Evolutionary conservation across 2,329 filamentous ascomycete genomes (phyloP), one percentile per base, ranked within the genome.

Genomic region (Monilinia fructigena): DNA sequence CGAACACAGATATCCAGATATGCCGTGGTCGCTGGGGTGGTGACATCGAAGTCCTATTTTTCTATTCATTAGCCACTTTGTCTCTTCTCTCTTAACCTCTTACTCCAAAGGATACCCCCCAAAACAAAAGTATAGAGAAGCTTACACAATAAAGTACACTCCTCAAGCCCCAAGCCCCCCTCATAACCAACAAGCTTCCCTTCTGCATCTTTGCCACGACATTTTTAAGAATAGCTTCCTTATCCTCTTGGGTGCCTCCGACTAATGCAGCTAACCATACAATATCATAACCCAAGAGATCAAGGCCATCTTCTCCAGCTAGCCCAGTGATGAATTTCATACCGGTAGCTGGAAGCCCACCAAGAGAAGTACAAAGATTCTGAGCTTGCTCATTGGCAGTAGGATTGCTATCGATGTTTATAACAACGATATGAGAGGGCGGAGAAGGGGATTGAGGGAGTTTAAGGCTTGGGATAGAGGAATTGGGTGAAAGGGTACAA

Each of bases 241-340:
- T 85, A 1, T 79, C 74, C 0, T 62, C 47, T n/a, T 79, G 77
- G 0, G 76, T 75, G 14, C 73, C 72, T 0, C 82, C 82, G 0
- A 84, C 82, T 0, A 85, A 72, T 1, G 82, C 82, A 3, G 82
- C 82, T 4, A 85, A 71, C 69, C 80, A 83, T 0, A 85, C 79
- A 0, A 83, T 79, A 59, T 83, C 79, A 55, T 78, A 81, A 0
- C 67, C 66, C 0, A 62, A 66, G 67, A 82, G 76, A 8, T 66
- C 64, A 0, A 68, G 18, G 53, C 20, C n/a, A 26, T 65, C 28
- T 2, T 70, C 67, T 2, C 64, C 69, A 1, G 78, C 79, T 20
- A 79, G 77, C n/a, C 74, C 73, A 35, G 75, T 77, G 2, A 72
- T 59, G 65, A 81, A 81, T 2, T 70, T 71, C 79, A 82, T 80